phyloP scores from a whole-genome alignment of 257 asterid species.

The Gardenia jasminoides region DNA sequence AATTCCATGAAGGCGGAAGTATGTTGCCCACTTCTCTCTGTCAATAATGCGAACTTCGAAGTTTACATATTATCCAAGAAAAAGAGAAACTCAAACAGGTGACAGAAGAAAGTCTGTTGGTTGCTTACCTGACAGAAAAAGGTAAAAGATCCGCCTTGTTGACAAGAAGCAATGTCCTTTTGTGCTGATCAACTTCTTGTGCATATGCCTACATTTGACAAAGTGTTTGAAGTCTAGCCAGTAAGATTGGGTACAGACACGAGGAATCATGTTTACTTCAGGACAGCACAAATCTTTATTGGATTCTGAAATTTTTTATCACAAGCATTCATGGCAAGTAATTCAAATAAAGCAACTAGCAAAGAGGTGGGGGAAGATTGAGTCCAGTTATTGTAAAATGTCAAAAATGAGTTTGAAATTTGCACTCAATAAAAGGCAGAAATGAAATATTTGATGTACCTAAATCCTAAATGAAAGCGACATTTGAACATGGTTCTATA shows the following conservation, averaged over 20 bases:
- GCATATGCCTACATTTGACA: conserved; percentile 70
- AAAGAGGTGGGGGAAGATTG: neutral
- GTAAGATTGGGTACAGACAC: neutral
- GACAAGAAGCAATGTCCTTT: conserved; percentile 82
- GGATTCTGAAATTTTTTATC: neutral
- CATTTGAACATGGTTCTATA: neutral
- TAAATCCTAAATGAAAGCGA: neutral
- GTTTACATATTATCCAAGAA: neutral
- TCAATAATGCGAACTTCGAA: conserved; percentile 15
- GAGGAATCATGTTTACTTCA: neutral
- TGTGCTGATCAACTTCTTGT: conserved; percentile 84
- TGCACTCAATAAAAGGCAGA: neutral
- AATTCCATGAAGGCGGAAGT: conserved; percentile 67
- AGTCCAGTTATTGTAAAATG: neutral
- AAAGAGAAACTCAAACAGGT: conserved; percentile 4
- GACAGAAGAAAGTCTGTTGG: conserved; percentile 9
- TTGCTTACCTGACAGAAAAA: conserved; percentile 65
- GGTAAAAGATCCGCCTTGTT: conserved; percentile 98
- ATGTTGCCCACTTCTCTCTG: conserved; percentile 87
- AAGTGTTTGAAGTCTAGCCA: neutral
- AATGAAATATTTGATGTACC: neutral
- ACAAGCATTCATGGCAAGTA: neutral
- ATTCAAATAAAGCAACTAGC: neutral
- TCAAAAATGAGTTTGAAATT: neutral
- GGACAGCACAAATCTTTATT: neutral